Evolutionary conservation across 1,284 basidiomycete genomes (phyloP).

Genomic region (Earliella scabrosa): DNA sequence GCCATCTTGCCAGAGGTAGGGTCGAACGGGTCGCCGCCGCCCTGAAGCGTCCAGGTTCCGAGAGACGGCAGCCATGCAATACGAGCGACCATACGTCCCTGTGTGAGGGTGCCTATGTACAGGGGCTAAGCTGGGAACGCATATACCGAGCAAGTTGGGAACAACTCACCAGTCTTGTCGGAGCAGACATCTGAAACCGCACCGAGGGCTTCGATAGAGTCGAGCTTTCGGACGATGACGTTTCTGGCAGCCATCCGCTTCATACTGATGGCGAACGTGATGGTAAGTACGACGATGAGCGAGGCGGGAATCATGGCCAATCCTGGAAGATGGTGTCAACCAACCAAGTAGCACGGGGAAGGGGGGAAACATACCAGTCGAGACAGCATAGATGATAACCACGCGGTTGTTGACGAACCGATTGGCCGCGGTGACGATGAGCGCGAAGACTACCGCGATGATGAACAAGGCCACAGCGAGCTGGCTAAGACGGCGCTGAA

Average conservation of each 20-base stretch:
- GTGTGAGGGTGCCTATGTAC: slow-evolving; percentile 69
- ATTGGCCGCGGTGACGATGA: slow-evolving; percentile 55
- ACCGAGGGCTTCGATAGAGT: slow-evolving; percentile 60
- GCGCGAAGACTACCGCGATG: slow-evolving; percentile 58
- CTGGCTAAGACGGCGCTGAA: slow-evolving; percentile 63
- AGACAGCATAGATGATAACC: slow-evolving; percentile 52
- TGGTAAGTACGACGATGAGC: slow-evolving; percentile 46
- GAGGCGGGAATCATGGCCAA: slow-evolving; percentile 45
- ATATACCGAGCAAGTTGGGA: no score
- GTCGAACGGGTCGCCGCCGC: slow-evolving; percentile 7
- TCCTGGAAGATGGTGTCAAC: no score
- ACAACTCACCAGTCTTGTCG: background rate
- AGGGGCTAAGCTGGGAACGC: no score
- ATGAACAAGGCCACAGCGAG: slow-evolving; percentile 66
- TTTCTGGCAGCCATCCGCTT: slow-evolving; percentile 54
- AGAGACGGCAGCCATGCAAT: slow-evolving; percentile 55
- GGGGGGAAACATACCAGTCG: slow-evolving; percentile 43
- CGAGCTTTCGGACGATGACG: slow-evolving; percentile 56
- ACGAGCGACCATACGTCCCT: slow-evolving; percentile 57
- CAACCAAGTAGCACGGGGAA: no score
- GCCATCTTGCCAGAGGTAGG: slow-evolving; percentile 6
- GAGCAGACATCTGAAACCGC: slow-evolving; percentile 5
- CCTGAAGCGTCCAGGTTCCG: slow-evolving; percentile 1
- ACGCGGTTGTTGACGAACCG: slow-evolving; percentile 47
- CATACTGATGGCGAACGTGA: slow-evolving; percentile 55